A percentile compares a stretch with the other conserved stretches of the same genome.
These are phyloP conservation scores for Craspedostauros australis DNA, from an alignment of 108 stramenopile species.

Conservation along the genomic window DNA sequence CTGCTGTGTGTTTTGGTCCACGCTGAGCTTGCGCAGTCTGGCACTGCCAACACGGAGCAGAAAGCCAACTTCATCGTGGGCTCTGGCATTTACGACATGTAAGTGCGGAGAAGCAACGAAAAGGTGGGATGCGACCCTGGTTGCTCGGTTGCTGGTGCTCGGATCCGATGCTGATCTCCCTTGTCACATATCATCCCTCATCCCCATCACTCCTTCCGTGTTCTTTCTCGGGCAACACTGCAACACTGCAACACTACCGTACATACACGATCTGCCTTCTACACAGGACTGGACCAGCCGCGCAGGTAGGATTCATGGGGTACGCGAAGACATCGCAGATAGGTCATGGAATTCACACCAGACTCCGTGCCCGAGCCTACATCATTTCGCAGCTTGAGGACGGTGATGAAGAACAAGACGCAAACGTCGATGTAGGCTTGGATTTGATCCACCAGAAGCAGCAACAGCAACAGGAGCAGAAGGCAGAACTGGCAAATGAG, in stretches of 20 bases:
- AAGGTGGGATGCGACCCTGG: not conserved
- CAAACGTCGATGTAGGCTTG: not conserved
- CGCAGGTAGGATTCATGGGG: conserved; percentile 37
- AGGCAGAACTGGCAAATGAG: not conserved
- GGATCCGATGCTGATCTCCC: not conserved
- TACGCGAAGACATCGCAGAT: conserved; percentile 18
- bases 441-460: not conserved
- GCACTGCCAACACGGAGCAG: too few species aligned
- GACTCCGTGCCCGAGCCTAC: conserved; percentile 44
- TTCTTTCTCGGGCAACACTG: too few species aligned
- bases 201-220: too few species aligned
- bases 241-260: too few species aligned
- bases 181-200: not conserved
- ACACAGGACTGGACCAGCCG: conserved; percentile 30
- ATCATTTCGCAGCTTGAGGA: conserved; percentile 12
- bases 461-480: not conserved
- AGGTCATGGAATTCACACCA: conserved; percentile 40
- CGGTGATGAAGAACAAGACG: not conserved
- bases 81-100: conserved; percentile 29
- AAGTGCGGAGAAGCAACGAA: not conserved
- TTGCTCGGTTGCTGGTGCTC: not conserved
- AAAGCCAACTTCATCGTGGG: conserved; percentile 17
- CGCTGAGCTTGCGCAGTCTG: too few species aligned
- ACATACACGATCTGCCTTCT: too few species aligned
- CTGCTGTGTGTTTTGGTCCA: too few species aligned